Percentiles rank a stretch among this genome's conserved stretches.
Conservation (phyloP, 2,329 filamentous ascomycete genomes). For the Pseudogymnoascus sp. region DNA sequence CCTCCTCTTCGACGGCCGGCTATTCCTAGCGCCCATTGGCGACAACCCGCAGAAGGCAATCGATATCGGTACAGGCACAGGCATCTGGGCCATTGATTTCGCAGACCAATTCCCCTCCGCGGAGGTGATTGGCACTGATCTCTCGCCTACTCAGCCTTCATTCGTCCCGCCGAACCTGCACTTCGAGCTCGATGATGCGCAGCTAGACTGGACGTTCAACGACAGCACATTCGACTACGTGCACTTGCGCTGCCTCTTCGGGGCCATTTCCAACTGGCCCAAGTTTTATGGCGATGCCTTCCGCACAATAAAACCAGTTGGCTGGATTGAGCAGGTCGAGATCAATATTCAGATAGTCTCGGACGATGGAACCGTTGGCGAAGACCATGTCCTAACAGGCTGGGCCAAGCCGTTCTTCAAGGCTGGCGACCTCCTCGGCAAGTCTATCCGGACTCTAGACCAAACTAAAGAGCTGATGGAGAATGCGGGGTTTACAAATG, state of each 20-base stretch:
- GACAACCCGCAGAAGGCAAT: conserved; percentile 5
- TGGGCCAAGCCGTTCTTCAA: conserved; percentile 27
- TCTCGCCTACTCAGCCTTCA: conserved; percentile 22
- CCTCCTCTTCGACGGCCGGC: conserved; percentile 5
- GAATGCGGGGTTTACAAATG: conserved; percentile 16
- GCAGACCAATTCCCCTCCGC: conserved; percentile 17
- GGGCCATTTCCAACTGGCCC: conserved; percentile 28
- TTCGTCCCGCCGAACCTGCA: conserved; percentile 23
- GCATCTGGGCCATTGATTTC: too few relatives aligned
- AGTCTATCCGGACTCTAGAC: not conserved
- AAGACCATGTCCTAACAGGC: conserved; percentile 1
- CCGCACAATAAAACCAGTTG: conserved; percentile 13
- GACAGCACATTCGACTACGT: conserved; percentile 26
- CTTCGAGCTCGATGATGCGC: conserved; percentile 28
- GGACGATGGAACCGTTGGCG: conserved; percentile 8
- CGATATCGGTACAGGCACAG: conserved; percentile 10
- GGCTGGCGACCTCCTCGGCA: conserved; percentile 28
- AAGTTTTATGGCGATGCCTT: conserved; percentile 1
- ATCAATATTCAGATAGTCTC: conserved; percentile 6
- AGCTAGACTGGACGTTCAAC: conserved; percentile 24
- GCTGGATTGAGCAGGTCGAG: conserved; percentile 17
- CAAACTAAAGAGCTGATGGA: conserved; percentile 24
- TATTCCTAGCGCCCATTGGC: conserved; percentile 10
- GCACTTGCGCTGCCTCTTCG: conserved; percentile 31
- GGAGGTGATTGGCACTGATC: conserved; percentile 20